phyloP scores from a whole-genome alignment of 1,284 basidiomycete genomes.

The Irpex sp. region DNA sequence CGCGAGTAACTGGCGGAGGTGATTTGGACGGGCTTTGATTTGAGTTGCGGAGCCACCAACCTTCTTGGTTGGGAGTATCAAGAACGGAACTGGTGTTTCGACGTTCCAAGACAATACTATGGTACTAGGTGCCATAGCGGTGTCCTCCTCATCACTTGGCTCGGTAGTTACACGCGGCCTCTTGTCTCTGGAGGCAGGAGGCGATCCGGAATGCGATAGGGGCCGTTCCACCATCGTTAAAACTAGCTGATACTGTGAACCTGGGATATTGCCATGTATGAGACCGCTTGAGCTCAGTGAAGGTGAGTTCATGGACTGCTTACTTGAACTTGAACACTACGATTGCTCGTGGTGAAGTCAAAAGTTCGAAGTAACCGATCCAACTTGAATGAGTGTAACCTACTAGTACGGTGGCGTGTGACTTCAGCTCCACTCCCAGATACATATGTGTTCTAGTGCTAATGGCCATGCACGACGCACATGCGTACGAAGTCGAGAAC shows the following conservation, averaged over 20 bases:
- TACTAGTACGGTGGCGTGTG: too few relatives aligned
- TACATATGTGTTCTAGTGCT: too few relatives aligned
- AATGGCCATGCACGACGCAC: too few relatives aligned
- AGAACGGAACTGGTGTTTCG: conserved; percentile 24
- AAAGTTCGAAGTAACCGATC: too few relatives aligned
- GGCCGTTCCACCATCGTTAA: background rate
- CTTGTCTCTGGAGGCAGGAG: background rate
- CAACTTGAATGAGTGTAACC: too few relatives aligned
- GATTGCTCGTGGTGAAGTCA: too few relatives aligned
- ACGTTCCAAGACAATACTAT: conserved; percentile 24
- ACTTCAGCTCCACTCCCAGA: too few relatives aligned
- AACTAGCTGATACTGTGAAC: conserved; percentile 1
- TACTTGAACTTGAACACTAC: too few relatives aligned
- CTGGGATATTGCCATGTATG: too few relatives aligned
- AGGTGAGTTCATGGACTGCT: too few relatives aligned
- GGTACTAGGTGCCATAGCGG: conserved; percentile 1
- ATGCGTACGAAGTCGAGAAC: too few relatives aligned
- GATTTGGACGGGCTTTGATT: conserved; percentile 9
- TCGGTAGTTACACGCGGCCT: background rate
- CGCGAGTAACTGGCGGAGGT: conserved; percentile 21
- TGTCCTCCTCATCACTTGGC: background rate
- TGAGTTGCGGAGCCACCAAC: background rate
- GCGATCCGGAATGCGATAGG: background rate
- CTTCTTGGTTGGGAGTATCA: conserved; percentile 18
- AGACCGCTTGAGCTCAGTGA: too few relatives aligned